Evolutionary conservation across 352 stramenopile species (phyloP).

Genomic region (Phytophthora rubi): DNA sequence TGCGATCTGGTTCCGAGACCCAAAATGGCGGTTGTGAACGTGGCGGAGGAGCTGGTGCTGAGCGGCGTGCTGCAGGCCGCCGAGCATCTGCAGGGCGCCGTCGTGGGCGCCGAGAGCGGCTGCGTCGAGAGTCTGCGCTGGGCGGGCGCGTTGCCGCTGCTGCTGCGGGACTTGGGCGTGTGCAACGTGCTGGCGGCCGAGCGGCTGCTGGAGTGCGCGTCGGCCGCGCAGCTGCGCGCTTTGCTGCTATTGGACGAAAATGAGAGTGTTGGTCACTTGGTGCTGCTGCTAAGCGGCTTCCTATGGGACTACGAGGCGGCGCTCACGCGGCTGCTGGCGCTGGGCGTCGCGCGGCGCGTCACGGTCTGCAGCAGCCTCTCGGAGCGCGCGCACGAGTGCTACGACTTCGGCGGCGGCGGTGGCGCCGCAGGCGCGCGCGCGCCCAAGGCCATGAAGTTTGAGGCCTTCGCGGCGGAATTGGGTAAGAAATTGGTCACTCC

Average conservation of each 20-base stretch:
- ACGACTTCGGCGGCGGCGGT: constrained; percentile 44
- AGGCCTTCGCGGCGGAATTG: constrained; percentile 47
- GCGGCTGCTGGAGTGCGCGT: constrained; percentile 39
- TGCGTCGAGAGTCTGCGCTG: constrained; percentile 73
- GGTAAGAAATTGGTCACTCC: constrained; percentile 6
- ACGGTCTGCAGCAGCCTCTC: constrained; percentile 74
- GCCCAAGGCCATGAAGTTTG: constrained; percentile 52
- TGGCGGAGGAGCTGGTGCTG: constrained; percentile 62
- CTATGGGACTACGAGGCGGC: constrained; percentile 66
- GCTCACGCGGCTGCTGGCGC: constrained; percentile 44
- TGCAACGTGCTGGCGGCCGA: constrained; percentile 53
- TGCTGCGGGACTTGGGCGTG: constrained; percentile 69
- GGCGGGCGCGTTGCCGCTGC: constrained; percentile 64
- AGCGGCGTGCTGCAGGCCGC: constrained; percentile 32
- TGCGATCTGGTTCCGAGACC: too few species aligned
- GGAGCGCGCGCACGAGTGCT: constrained; percentile 75
- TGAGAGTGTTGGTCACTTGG: constrained; percentile 47
- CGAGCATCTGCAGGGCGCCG: background rate
- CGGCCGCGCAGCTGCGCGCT: constrained; percentile 16
- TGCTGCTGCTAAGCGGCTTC: constrained; percentile 61
- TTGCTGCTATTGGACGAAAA: constrained; percentile 30
- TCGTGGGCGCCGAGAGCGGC: constrained; percentile 60
- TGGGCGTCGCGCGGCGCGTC: constrained; percentile 47
- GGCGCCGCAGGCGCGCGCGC: background rate
- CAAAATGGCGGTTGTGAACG: constrained; percentile 41